Percentiles rank a stretch among this genome's conserved stretches.
Evolutionary conservation across 2,329 filamentous ascomycete species (phyloP).

Genomic region (Xylaria multiplex): DNA sequence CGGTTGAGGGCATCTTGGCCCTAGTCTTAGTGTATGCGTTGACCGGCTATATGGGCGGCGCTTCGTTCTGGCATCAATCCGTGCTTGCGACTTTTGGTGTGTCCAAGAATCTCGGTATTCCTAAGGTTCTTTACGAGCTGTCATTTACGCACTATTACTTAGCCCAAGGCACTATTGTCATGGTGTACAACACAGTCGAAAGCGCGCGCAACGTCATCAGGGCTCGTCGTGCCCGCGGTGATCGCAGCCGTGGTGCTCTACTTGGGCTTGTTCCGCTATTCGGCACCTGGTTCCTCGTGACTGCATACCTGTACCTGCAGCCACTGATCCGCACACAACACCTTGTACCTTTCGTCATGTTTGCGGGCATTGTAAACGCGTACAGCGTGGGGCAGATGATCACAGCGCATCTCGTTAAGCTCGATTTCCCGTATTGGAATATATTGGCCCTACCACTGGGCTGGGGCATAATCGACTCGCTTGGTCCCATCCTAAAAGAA

Average conservation of each 20-base stretch:
- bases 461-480: constrained; percentile 80
- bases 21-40: constrained; percentile 83
- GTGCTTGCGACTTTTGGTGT: constrained; percentile 78
- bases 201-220: constrained; percentile 86
- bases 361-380: constrained; percentile 89
- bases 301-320: constrained; percentile 83
- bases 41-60: constrained; percentile 86
- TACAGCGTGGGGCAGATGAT: constrained; percentile 97
- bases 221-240: constrained; percentile 77
- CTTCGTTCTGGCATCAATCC: constrained; percentile 90
- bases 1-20: constrained; percentile 92
- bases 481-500: constrained; percentile 74
- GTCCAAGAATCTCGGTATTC: constrained; percentile 71
- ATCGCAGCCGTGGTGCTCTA: constrained; percentile 78
- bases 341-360: constrained; percentile 88
- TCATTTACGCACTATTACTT: constrained; percentile 95
- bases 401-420: constrained; percentile 88
- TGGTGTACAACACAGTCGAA: constrained; percentile 85
- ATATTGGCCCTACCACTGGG: constrained; percentile 81
- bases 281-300: constrained; percentile 78
- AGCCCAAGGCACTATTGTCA: constrained; percentile 81
- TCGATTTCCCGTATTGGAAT: constrained; percentile 90
- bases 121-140: constrained; percentile 76
- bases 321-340: constrained; percentile 84
- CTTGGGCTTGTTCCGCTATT: constrained; percentile 86